These are phyloP conservation scores for Neurospora sp. DNA, from an alignment of 495 filamentous ascomycete genomes.

Conservation along the genomic window DNA sequence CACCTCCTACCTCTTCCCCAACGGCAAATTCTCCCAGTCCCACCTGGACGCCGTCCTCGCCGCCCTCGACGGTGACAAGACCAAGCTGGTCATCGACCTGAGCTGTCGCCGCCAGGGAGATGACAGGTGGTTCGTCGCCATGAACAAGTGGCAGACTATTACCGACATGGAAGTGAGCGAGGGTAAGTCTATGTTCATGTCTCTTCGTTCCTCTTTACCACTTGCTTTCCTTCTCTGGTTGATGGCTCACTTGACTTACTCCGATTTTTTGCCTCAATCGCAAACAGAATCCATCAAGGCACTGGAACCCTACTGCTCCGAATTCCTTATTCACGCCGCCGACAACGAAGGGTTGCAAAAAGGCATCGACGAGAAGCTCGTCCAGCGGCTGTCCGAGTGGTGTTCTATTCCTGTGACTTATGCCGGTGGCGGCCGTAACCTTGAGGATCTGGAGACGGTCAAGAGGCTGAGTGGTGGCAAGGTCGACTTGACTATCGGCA, in stretches of 20 bases:
- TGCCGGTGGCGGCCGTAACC: conserved; percentile 77
- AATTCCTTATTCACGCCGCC: conserved; percentile 98
- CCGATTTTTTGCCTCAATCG: not conserved
- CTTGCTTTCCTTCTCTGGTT: not conserved
- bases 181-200: conserved; percentile 38
- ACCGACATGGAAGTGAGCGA: conserved; percentile 89
- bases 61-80: conserved; percentile 60
- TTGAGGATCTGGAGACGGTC: conserved; percentile 72
- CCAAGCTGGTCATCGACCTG: conserved; percentile 86
- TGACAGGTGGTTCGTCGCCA: conserved; percentile 81
- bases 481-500: conserved; percentile 92
- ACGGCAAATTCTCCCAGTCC: conserved; percentile 63
- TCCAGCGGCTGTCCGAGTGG: conserved; percentile 68
- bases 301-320: conserved; percentile 82
- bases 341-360: conserved; percentile 89
- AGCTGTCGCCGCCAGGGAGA: conserved; percentile 69
- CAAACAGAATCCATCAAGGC: conserved; percentile 60
- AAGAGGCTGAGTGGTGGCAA: conserved; percentile 65
- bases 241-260: not conserved
- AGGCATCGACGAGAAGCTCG: conserved; percentile 81
- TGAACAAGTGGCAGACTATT: conserved; percentile 97
- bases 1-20: conserved; percentile 69
- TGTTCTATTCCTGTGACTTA: conserved; percentile 90
- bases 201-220: not conserved
- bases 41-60: conserved; percentile 61